These are phyloP conservation scores for Gracilaria caudata DNA, from an alignment of 23 red algal genomes.

Conservation along the genomic window DNA sequence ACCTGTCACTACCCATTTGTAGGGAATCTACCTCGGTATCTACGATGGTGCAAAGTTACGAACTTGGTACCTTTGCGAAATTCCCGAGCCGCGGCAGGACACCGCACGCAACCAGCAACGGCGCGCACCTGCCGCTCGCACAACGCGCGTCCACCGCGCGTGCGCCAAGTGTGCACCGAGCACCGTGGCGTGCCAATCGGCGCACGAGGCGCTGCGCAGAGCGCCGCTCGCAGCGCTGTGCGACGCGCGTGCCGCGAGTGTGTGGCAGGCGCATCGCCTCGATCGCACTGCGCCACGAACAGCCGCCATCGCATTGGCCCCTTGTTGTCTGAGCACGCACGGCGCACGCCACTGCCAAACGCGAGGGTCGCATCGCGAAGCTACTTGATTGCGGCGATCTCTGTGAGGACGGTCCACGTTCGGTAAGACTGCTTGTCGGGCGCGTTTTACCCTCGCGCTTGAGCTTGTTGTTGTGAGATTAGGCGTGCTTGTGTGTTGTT, in stretches of 20 bases:
- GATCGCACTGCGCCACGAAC: background rate
- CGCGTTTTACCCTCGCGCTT: background rate
- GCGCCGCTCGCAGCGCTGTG: background rate
- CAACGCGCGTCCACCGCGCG: background rate
- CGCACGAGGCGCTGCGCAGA: background rate
- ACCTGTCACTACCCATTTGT: no score
- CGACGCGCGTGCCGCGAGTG: background rate
- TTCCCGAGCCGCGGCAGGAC: background rate
- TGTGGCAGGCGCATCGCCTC: background rate
- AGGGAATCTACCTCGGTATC: no score
- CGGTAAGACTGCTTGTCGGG: no score
- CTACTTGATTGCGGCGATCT: background rate
- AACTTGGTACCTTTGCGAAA: background rate
- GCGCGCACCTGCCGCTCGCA: background rate
- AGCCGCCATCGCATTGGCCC: slow-evolving; percentile 16
- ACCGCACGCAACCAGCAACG: background rate
- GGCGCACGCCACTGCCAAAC: background rate
- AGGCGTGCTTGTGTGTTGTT: no score
- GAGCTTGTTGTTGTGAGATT: background rate
- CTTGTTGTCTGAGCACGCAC: background rate
- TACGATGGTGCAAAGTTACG: no score
- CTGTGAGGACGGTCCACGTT: no score
- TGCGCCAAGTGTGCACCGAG: background rate
- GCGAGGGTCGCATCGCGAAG: background rate
- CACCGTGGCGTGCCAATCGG: background rate